Percentiles rank a stretch among this genome's conserved stretches.
phyloP scores from a whole-genome alignment of 495 filamentous ascomycete genomes.

The Tuber aestivum region DNA sequence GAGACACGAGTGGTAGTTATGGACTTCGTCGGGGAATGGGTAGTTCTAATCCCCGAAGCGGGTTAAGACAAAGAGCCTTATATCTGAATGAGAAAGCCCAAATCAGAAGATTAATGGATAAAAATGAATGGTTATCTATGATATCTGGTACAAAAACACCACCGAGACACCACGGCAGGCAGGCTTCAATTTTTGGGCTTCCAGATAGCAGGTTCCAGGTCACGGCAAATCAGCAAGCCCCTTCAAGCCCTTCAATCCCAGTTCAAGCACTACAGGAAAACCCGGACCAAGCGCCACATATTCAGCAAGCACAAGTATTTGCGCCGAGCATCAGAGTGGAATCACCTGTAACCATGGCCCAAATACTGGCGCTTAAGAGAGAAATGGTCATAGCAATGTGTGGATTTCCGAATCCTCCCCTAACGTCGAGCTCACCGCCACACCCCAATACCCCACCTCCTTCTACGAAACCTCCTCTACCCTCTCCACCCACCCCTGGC shows the following conservation, averaged over 20 bases:
- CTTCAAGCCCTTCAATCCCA: background rate
- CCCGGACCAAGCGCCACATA: background rate
- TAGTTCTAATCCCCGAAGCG: background rate
- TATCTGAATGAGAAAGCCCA: background rate
- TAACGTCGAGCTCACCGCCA: background rate
- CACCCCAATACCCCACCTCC: background rate
- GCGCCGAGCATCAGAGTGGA: background rate
- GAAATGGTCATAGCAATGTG: background rate
- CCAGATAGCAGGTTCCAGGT: background rate
- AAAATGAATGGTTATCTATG: background rate
- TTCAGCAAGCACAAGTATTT: background rate
- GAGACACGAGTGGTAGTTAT: background rate
- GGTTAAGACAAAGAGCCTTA: background rate
- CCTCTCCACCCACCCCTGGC: background rate
- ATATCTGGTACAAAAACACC: background rate
- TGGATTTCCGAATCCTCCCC: background rate
- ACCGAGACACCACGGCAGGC: background rate
- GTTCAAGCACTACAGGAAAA: background rate
- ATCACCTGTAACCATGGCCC: background rate
- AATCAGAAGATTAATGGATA: background rate
- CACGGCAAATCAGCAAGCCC: background rate
- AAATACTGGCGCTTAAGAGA: background rate
- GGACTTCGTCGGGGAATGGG: background rate
- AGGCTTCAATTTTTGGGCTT: background rate
- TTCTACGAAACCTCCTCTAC: background rate